These are phyloP conservation scores for Serendipita sp. DNA, from an alignment of 768 basidiomycete species.

Conservation along the genomic window DNA sequence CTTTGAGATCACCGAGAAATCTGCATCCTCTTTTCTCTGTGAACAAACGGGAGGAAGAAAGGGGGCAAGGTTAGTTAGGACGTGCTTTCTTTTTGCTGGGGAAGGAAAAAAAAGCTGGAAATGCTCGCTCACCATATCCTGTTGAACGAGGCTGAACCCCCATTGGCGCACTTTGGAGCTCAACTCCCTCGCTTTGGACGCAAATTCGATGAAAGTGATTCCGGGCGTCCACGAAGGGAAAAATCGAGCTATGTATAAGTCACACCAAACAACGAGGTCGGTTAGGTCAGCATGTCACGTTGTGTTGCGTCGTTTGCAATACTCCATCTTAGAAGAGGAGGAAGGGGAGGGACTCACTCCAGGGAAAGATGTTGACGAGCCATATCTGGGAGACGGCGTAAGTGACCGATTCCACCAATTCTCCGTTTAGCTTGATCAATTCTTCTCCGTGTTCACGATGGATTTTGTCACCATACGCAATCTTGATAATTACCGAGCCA, in stretches of 20 bases:
- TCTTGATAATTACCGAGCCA: neutral
- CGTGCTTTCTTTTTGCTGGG: too few species aligned
- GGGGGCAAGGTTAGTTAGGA: too few species aligned
- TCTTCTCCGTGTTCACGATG: neutral
- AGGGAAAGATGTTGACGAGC: neutral
- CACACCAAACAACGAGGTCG: too few species aligned
- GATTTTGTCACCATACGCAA: neutral
- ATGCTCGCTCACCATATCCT: neutral
- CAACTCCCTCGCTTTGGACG: neutral
- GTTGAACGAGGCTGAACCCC: neutral
- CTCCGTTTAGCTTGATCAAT: neutral
- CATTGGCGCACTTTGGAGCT: neutral
- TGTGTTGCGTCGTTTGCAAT: too few species aligned
- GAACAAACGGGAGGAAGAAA: neutral
- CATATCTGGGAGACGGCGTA: neutral
- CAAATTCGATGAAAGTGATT: conserved; percentile 25
- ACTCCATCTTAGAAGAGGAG: too few species aligned
- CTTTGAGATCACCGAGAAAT: neutral
- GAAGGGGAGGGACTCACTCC: neutral
- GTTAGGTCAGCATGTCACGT: too few species aligned
- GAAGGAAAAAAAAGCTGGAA: too few species aligned
- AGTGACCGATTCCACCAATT: neutral
- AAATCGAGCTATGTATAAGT: conserved; percentile 21
- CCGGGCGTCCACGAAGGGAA: conserved; percentile 31
- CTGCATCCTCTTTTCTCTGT: neutral